These are phyloP conservation scores for Penicillium roqueforti DNA, from an alignment of 495 filamentous ascomycete genomes.

Conservation along the genomic window DNA sequence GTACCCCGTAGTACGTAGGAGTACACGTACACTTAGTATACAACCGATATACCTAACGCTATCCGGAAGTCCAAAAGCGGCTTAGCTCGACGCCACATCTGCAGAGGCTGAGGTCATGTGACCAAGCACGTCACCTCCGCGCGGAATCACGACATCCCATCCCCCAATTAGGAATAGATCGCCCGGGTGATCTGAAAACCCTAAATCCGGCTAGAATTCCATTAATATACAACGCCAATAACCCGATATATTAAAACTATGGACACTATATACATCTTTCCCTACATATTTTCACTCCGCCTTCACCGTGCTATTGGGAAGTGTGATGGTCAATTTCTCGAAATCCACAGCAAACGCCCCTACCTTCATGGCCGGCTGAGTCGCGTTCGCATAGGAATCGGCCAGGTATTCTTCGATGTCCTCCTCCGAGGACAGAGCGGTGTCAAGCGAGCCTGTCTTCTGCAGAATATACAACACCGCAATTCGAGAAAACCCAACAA, in stretches of 20 bases:
- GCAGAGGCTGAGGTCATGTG: conserved; percentile 15
- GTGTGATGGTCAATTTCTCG: conserved; percentile 38
- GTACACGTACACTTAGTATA: too few species aligned
- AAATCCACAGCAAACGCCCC: conserved; percentile 42
- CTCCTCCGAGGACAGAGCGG: conserved; percentile 31
- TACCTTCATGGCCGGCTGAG: conserved; percentile 16
- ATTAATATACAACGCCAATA: not conserved
- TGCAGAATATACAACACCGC: conserved; percentile 50
- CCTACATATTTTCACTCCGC: not conserved
- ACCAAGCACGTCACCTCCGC: conserved; percentile 26
- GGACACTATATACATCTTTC: not conserved
- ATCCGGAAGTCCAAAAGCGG: not conserved
- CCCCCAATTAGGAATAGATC: conserved; percentile 6
- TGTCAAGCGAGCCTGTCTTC: conserved; percentile 39
- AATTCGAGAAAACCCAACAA: conserved; percentile 44
- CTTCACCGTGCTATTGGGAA: conserved; percentile 35
- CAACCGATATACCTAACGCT: too few species aligned
- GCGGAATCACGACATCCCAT: conserved; percentile 20
- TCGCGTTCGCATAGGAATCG: conserved; percentile 21
- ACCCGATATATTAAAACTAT: not conserved
- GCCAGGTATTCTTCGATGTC: conserved; percentile 35
- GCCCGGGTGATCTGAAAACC: not conserved
- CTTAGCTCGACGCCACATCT: conserved; percentile 1
- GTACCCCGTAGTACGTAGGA: too few species aligned
- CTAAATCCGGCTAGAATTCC: not conserved